Evolutionary conservation across 208 protist genomes (phyloP).

Genomic region (Leishmania arabica): DNA sequence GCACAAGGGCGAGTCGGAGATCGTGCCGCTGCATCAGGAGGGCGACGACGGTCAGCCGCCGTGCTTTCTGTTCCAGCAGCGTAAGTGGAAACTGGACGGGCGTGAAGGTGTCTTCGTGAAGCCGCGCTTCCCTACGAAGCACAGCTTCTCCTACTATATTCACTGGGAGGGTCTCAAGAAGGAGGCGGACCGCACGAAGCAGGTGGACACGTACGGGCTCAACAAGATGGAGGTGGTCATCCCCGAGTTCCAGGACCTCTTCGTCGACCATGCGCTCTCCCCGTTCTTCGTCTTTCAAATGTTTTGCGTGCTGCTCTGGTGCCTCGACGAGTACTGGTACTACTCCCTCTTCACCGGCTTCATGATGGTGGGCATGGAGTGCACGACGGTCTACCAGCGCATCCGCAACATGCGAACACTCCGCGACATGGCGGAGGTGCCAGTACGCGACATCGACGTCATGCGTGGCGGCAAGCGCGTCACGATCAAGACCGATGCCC

Average conservation of each 20-base stretch:
- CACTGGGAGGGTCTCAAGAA: conserved; percentile 67
- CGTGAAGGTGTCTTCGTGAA: conserved; percentile 74
- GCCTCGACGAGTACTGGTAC: conserved; percentile 98
- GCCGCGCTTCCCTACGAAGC: conserved; percentile 80
- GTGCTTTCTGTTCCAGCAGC: conserved; percentile 91
- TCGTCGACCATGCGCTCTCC: conserved; percentile 95
- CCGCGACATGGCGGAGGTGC: conserved; percentile 92
- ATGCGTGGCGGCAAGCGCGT: conserved; percentile 66
- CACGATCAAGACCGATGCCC: conserved; percentile 57
- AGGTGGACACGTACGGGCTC: conserved; percentile 76
- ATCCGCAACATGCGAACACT: conserved; percentile 94
- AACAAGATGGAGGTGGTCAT: conserved; percentile 95
- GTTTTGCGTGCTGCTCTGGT: conserved; percentile 96
- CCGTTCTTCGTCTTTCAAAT: conserved; percentile 99
- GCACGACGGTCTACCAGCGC: conserved; percentile 93
- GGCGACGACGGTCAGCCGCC: conserved; percentile 52
- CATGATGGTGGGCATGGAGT: conserved; percentile 98
- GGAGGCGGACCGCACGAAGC: conserved; percentile 40
- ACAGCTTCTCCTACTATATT: conserved; percentile 80
- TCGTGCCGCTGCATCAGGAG: conserved; percentile 78
- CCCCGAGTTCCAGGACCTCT: conserved; percentile 95
- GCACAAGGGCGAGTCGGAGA: conserved; percentile 87
- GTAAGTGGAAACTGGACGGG: conserved; percentile 88
- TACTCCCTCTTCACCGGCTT: conserved; percentile 97
- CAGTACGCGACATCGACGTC: conserved; percentile 75